Evolutionary conservation across 805 yeast species (phyloP).

Genomic region (Starmera quercuum): DNA sequence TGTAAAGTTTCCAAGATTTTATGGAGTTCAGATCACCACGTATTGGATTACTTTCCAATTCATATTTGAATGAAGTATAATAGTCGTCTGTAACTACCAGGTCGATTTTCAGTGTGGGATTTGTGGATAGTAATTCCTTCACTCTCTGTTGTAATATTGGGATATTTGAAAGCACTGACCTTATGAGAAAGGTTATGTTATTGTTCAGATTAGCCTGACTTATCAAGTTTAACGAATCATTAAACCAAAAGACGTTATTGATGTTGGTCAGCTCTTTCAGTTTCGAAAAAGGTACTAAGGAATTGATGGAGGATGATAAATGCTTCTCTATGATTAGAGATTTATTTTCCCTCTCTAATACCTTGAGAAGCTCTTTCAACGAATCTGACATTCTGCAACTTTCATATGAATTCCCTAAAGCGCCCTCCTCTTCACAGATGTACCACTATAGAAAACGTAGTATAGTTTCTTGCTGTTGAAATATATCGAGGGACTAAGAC

Average conservation of each 20-base stretch:
- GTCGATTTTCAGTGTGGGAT: conserved; percentile 10
- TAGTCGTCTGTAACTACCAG: conserved; percentile 29
- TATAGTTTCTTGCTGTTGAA: no score
- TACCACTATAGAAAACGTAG: no score
- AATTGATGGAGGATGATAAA: conserved; percentile 43
- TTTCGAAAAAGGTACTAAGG: conserved; percentile 45
- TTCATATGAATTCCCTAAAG: background rate
- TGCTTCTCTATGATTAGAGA: conserved; percentile 29
- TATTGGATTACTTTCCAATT: conserved; percentile 18
- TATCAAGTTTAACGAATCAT: conserved; percentile 12
- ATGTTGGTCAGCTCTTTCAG: conserved; percentile 45
- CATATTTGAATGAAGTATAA: conserved; percentile 24
- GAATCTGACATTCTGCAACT: conserved; percentile 2
- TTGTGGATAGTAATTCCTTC: conserved; percentile 9
- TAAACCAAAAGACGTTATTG: conserved; percentile 39
- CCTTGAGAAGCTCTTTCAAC: conserved; percentile 4
- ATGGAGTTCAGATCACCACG: conserved; percentile 13
- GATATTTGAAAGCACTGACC: conserved; percentile 13
- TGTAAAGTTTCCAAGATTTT: conserved; percentile 10
- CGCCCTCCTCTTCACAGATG: no score
- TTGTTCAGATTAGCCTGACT: conserved; percentile 3
- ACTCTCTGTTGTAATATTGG: conserved; percentile 8
- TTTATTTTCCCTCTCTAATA: conserved; percentile 25
- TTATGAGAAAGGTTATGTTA: conserved; percentile 16
- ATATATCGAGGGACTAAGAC: no score